Evolutionary conservation across 31 red algal species (phyloP).

Genomic region (Porphyra umbilicalis): DNA sequence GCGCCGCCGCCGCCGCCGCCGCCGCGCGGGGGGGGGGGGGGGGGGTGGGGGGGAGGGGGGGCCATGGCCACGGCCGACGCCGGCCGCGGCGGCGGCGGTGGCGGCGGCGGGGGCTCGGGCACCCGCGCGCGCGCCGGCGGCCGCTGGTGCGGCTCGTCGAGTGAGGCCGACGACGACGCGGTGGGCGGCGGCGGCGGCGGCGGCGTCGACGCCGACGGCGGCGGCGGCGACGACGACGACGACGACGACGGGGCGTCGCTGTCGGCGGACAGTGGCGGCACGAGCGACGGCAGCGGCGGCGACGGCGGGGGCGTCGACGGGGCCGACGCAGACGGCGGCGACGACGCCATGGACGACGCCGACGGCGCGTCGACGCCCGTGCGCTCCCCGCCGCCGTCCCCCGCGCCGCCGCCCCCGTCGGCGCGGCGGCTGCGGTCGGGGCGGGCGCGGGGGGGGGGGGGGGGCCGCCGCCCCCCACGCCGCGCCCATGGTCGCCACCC

Average conservation of each 20-base stretch:
- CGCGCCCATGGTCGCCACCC: no score
- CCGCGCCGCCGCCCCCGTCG: background rate
- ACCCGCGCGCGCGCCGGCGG: background rate
- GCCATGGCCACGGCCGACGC: background rate
- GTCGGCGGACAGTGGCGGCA: no score
- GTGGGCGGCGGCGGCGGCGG: background rate
- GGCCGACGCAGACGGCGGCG: background rate
- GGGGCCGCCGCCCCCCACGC: no score
- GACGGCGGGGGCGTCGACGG: background rate
- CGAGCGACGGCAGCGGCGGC: no score
- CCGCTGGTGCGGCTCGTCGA: background rate
- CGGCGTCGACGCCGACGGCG: background rate
- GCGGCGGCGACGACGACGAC: background rate
- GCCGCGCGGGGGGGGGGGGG: constrained; percentile 2
- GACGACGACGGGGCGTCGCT: no score
- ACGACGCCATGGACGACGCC: background rate
- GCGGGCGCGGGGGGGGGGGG: background rate
- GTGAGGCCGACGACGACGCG: background rate
- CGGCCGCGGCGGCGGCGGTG: background rate
- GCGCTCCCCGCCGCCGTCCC: background rate
- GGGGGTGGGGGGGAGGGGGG: background rate
- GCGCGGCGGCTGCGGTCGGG: background rate
- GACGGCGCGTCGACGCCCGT: background rate
- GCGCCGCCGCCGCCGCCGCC: background rate
- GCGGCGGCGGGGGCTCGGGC: background rate